Percentiles rank a stretch among this genome's conserved stretches.
phyloP scores from a whole-genome alignment of 164 flowering plant genomes.

The Stephania cephalantha region DNA sequence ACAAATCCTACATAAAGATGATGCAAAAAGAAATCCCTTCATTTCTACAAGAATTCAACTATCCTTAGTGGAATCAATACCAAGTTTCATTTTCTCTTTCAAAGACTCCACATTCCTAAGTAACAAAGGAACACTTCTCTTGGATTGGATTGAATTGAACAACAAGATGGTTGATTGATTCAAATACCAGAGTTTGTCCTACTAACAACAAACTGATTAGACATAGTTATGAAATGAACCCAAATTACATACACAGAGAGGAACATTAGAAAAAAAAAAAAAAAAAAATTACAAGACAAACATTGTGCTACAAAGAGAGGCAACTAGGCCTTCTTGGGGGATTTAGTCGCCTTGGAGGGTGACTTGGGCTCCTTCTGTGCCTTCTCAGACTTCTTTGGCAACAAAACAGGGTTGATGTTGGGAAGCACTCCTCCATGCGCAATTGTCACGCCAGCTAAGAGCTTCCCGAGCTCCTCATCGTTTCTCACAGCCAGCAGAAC shows the following conservation, averaged over 20 bases:
- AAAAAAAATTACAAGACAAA: background rate
- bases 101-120: too few species aligned
- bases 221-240: background rate
- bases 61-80: too few species aligned
- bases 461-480: constrained; percentile 75
- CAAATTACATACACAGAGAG: constrained; percentile 5
- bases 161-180: too few species aligned
- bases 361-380: constrained; percentile 41
- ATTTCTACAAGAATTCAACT: too few species aligned
- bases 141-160: too few species aligned
- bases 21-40: too few species aligned
- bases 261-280: background rate
- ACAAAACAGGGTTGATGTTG: constrained; percentile 61
- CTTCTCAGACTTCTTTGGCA: constrained; percentile 58
- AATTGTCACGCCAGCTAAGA: constrained; percentile 58
- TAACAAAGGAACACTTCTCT: too few species aligned
- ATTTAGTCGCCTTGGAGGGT: constrained; percentile 41
- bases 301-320: background rate
- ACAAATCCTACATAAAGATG: too few species aligned
- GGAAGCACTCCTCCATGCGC: constrained; percentile 78
- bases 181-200: background rate
- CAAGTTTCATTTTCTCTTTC: too few species aligned
- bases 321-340: constrained; percentile 52
- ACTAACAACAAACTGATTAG: background rate
- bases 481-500: constrained; percentile 64